Evolutionary conservation across 129 eudicot species (phyloP).

Genomic region (Mikania micrantha): DNA sequence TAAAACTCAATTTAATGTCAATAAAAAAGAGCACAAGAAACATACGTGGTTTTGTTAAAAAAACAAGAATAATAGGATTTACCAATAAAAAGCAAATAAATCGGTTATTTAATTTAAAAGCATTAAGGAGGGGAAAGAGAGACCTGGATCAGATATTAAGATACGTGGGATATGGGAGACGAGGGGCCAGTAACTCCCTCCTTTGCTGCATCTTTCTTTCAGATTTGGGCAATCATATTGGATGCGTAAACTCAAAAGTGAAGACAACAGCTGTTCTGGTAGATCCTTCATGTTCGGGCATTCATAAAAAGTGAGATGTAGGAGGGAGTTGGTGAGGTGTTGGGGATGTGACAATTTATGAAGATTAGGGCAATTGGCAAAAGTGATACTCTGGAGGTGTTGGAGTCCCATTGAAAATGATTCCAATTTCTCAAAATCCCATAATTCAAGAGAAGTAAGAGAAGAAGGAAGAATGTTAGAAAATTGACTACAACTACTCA

Average conservation of each 20-base stretch:
- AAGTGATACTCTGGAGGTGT: neutral
- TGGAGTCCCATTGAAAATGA: neutral
- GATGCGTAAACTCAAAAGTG: neutral
- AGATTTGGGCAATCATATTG: neutral
- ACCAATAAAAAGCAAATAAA: no score
- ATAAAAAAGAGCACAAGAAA: no score
- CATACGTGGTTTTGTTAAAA: no score
- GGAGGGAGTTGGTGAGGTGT: neutral
- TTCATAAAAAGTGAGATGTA: neutral
- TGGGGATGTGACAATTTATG: neutral
- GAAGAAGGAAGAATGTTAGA: conserved; percentile 8
- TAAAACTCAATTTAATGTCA: no score
- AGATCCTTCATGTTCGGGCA: conserved; percentile 6
- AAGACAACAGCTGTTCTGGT: neutral
- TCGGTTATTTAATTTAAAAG: no score
- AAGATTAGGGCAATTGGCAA: neutral
- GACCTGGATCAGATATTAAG: no score
- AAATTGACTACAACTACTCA: neutral
- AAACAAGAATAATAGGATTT: no score
- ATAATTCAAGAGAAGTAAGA: neutral
- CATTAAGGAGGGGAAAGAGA: no score
- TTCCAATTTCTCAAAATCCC: neutral
- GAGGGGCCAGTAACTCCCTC: conserved; percentile 1
- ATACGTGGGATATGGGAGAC: neutral
- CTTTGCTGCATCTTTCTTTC: neutral